Percentiles rank a stretch among this genome's conserved stretches.
These are phyloP conservation scores for Themeda triandra DNA, from an alignment of 176 grass and related monocot genomes.

Conservation along the genomic window DNA sequence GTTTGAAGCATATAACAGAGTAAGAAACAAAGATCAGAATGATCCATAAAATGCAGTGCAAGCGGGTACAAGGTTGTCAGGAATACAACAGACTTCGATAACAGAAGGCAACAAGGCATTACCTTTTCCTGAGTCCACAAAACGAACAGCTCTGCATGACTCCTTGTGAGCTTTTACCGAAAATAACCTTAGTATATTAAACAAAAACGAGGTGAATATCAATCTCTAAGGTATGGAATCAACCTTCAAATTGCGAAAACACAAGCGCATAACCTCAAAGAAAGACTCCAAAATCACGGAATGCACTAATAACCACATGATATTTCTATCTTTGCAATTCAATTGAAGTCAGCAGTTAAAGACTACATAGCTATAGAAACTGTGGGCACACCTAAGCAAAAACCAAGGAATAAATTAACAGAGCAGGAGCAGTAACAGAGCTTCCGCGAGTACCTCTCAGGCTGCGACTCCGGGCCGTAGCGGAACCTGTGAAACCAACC, in stretches of 20 bases:
- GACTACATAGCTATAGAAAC: background rate
- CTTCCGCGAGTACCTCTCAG: conserved; percentile 54
- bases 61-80: background rate
- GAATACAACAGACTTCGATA: background rate
- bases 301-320: background rate
- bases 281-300: background rate
- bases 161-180: conserved; percentile 50
- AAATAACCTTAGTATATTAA: conserved; percentile 30
- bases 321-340: background rate
- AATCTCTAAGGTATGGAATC: background rate
- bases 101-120: conserved; percentile 20
- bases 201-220: background rate
- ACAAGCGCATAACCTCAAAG: background rate
- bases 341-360: background rate
- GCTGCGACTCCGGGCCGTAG: conserved; percentile 52
- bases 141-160: conserved; percentile 85
- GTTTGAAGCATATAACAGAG: background rate
- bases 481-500: conserved; percentile 44
- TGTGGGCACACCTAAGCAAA: background rate
- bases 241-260: background rate
- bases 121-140: conserved; percentile 83
- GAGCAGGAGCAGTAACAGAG: background rate
- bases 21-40: background rate
- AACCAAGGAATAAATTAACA: background rate
- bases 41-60: background rate